Evolutionary conservation across 306 rosid genomes (phyloP).

Genomic region (Cicer yamashitae): DNA sequence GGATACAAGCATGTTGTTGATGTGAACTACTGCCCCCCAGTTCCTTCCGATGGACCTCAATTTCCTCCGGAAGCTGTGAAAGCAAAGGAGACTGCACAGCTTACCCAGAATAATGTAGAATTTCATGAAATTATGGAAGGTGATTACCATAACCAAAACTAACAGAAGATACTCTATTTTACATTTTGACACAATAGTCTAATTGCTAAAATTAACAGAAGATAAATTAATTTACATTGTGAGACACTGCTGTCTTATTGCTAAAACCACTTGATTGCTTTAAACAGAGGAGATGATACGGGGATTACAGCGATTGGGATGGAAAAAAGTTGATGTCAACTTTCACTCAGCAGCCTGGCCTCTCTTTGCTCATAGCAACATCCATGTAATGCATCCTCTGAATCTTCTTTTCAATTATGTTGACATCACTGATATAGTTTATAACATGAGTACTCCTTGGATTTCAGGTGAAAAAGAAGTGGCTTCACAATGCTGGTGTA

Average conservation of each 20-base stretch:
- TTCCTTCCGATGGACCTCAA: constrained; percentile 72
- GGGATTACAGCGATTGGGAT: constrained; percentile 84
- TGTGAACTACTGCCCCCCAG: constrained; percentile 73
- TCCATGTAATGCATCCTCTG: constrained; percentile 60
- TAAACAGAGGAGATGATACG: constrained; percentile 86
- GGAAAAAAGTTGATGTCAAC: constrained; percentile 93
- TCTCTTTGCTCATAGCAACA: constrained; percentile 94
- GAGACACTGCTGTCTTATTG: not conserved
- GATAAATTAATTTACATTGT: constrained; percentile 7
- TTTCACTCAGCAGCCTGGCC: constrained; percentile 88
- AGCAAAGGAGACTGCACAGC: constrained; percentile 88
- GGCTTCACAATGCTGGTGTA: constrained; percentile 89
- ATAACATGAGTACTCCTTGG: constrained; percentile 30
- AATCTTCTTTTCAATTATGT: constrained; percentile 15
- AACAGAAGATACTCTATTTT: constrained; percentile 10
- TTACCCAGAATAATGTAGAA: constrained; percentile 63
- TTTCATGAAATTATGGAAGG: constrained; percentile 96
- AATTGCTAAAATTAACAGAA: constrained; percentile 14
- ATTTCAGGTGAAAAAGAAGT: constrained; percentile 90
- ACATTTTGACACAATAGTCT: not conserved
- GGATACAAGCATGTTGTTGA: constrained; percentile 93
- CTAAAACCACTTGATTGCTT: constrained; percentile 36
- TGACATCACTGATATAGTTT: constrained; percentile 20
- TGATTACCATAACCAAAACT: constrained; percentile 32
- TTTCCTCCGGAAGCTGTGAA: constrained; percentile 79